Evolutionary conservation across 1,139 yeast species (phyloP), one percentile per base, ranked within the genome.

Genomic region (Magnusiomyces ingens): DNA sequence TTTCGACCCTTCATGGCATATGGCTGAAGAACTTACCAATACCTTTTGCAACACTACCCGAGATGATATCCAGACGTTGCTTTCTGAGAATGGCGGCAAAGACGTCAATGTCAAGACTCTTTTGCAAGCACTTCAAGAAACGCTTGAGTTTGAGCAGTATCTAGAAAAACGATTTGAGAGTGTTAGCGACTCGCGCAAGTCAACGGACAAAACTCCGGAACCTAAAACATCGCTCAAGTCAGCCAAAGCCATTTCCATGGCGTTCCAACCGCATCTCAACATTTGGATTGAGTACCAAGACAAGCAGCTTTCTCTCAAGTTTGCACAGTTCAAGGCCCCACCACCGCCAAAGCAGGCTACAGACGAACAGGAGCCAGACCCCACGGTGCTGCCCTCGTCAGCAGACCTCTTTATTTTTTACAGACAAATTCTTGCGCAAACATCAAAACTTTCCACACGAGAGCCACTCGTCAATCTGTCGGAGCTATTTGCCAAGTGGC

Each of bases 201-300:
- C 48, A 35, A 26, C 47, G 17, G 52, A 45, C 36, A 58, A 59
- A 18, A 52, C 58, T 11, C 51, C 52, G 35, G 41, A 51, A 15
- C 44, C 51, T 11, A 47, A 29, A 5, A 47, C 49, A 3, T 18
- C 68, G 15, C 38, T 53, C 10, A 56, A 51, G 62, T 68, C 45
- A 60, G 75, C 76, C 45, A 78, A 77, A 50, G 72, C 77, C 45
- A 81, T 91, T 12, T 85, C 95, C 26, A 74, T 75, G 26, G 86
- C 85, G 18, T 91, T 90, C 67, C 95, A 88, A 65, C 96, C 97
- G 1, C 88, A 85, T 63, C 73, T 93, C 53, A 78, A 79, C 45
- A 71, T 88, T 10, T 94, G 98, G 96, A 82, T 93, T n/a, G 82
- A 81, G 35, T 86, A 88, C 64, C 98, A 93, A 68, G 91, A 87